Percentiles rank a stretch among this genome's conserved stretches.
Conservation (phyloP, 73 alveolate species). For the Paramecium sexaurelia region DNA sequence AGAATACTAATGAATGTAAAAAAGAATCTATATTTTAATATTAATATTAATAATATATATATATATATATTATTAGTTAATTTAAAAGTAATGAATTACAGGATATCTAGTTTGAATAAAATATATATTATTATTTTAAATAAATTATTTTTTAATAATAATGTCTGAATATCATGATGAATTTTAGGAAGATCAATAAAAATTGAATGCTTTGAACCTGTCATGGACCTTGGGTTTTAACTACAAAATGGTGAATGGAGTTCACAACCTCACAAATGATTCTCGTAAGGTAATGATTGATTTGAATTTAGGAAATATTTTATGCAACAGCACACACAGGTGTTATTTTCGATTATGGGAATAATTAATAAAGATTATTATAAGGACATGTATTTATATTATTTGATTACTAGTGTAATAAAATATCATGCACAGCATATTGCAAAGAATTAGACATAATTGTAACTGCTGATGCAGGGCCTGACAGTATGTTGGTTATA, state of each 20-base stretch:
- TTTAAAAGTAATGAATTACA: background rate
- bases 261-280: conserved; percentile 92
- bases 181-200: background rate
- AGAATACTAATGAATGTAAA: too few species aligned
- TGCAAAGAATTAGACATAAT: conserved; percentile 89
- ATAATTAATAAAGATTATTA: conserved; percentile 89
- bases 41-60: too few species aligned
- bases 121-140: background rate
- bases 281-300: conserved; percentile 64
- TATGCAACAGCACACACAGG: conserved; percentile 99
- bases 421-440: conserved; percentile 92
- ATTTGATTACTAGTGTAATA: conserved; percentile 68
- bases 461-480: conserved; percentile 98
- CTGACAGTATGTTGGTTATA: conserved; percentile 93
- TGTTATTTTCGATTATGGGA: conserved; percentile 91
- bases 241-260: conserved; percentile 90
- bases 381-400: conserved; percentile 86
- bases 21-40: too few species aligned
- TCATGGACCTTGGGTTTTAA: conserved; percentile 92
- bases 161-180: conserved; percentile 2
- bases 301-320: conserved; percentile 87
- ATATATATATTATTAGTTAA: too few species aligned
- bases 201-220: conserved; percentile 69
- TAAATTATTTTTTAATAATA: background rate
- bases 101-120: background rate